phyloP scores from a whole-genome alignment of 2,329 filamentous ascomycete species.

The Calycina marina region DNA sequence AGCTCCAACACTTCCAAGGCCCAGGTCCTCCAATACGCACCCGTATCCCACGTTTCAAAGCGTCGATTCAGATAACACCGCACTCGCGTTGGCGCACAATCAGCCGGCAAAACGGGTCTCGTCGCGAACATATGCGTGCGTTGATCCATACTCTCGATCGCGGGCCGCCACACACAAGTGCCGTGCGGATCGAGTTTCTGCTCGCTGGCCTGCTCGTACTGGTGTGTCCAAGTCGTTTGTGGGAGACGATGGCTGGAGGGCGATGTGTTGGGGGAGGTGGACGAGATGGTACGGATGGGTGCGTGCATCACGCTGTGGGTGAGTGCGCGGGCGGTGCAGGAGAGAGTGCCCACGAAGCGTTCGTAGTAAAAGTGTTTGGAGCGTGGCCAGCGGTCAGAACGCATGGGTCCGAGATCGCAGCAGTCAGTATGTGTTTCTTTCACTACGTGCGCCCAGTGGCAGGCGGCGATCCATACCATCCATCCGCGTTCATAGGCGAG shows the following conservation, averaged over 20 bases:
- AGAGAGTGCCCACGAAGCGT: slow-evolving; percentile 5
- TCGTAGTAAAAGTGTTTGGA: slow-evolving; percentile 13
- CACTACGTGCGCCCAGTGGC: slow-evolving; percentile 1
- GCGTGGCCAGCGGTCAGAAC: slow-evolving; percentile 10
- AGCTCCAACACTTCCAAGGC: not conserved
- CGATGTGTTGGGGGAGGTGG: not conserved
- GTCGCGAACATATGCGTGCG: not conserved
- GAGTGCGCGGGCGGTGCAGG: not conserved
- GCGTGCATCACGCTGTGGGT: not conserved
- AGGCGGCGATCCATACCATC: slow-evolving; percentile 2
- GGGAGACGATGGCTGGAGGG: not conserved
- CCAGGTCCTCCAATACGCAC: not conserved
- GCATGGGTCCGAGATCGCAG: not conserved
- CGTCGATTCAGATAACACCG: not conserved
- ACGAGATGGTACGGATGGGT: not conserved
- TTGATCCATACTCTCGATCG: not conserved
- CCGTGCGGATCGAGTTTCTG: not conserved
- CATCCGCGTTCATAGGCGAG: not conserved
- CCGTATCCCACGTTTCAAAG: not conserved
- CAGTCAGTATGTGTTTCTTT: not conserved
- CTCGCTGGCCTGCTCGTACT: too few relatives aligned
- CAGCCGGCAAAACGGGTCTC: not conserved
- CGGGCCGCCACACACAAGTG: not conserved
- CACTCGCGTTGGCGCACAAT: not conserved
- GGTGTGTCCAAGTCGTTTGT: not conserved